Evolutionary conservation across 2,329 filamentous ascomycete species (phyloP).

Genomic region (Colletotrichum tofieldiae): DNA sequence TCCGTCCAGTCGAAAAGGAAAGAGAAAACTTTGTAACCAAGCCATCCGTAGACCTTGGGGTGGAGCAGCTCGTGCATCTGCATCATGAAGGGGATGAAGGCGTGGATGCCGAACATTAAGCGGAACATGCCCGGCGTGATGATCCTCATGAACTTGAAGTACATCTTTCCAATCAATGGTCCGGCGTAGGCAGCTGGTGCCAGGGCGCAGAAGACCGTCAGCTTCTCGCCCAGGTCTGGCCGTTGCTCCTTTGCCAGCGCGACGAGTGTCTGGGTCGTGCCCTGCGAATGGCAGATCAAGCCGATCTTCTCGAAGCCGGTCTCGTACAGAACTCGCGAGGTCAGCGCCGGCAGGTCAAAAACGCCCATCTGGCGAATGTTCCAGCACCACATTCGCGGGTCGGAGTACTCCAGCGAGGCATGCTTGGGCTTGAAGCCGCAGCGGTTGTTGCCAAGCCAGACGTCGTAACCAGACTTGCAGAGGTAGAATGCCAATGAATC

Average conservation of each 20-base stretch:
- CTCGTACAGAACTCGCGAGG: slow-evolving; percentile 83
- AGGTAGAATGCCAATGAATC: slow-evolving; percentile 92
- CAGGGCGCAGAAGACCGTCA: slow-evolving; percentile 92
- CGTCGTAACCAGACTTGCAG: slow-evolving; percentile 92
- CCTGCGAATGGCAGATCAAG: slow-evolving; percentile 90
- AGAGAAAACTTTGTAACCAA: slow-evolving; percentile 91
- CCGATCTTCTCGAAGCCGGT: slow-evolving; percentile 89
- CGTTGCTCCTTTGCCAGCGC: slow-evolving; percentile 92
- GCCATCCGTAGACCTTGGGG: slow-evolving; percentile 79
- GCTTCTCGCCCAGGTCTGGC: slow-evolving; percentile 84
- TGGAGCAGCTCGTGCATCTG: slow-evolving; percentile 80
- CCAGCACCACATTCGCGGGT: slow-evolving; percentile 97
- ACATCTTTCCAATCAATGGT: slow-evolving; percentile 86
- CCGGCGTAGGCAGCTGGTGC: slow-evolving; percentile 94
- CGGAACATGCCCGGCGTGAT: slow-evolving; percentile 85
- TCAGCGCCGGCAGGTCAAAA: slow-evolving; percentile 86
- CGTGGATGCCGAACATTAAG: slow-evolving; percentile 89
- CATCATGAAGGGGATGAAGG: slow-evolving; percentile 97
- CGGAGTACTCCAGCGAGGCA: slow-evolving; percentile 76
- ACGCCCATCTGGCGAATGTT: slow-evolving; percentile 96
- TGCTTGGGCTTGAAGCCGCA: slow-evolving; percentile 89
- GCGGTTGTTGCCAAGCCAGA: slow-evolving; percentile 95
- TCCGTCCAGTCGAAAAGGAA: slow-evolving; percentile 94
- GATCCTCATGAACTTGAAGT: slow-evolving; percentile 91
- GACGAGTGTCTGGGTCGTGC: slow-evolving; percentile 90